A percentile compares a stretch with the other conserved stretches of the same genome.
These are phyloP conservation scores for Melaleuca quinquenervia DNA, from an alignment of 345 rosid species.

Conservation along the genomic window DNA sequence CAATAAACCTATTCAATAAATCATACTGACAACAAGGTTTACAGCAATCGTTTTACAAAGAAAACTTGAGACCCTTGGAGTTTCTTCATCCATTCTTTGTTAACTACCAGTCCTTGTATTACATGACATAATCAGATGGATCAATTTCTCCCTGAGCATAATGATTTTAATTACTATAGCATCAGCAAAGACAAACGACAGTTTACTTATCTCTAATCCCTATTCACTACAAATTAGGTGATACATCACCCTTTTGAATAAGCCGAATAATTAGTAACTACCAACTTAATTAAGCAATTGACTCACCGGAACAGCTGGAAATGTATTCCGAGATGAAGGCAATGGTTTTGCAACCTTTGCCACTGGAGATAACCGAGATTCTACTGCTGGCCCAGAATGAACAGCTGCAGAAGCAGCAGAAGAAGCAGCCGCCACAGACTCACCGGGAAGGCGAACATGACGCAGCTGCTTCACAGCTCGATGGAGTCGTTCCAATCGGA, in stretches of 20 bases:
- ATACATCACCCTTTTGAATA: background rate
- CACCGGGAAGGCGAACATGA: constrained; percentile 52
- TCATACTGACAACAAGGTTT: background rate
- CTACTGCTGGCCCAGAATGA: constrained; percentile 22
- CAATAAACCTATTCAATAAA: background rate
- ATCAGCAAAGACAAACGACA: background rate
- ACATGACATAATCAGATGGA: background rate
- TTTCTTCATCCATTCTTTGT: background rate
- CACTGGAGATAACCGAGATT: constrained; percentile 42
- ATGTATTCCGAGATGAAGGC: constrained; percentile 21
- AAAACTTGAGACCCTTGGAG: background rate
- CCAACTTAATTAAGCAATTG: background rate
- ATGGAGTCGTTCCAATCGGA: constrained; percentile 68
- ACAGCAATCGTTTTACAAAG: background rate
- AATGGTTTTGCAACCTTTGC: constrained; percentile 36
- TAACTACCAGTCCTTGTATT: background rate
- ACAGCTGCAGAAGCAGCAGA: constrained; percentile 16
- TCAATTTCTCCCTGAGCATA: background rate
- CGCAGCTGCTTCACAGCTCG: constrained; percentile 84
- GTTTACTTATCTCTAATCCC: background rate
- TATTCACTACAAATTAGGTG: background rate
- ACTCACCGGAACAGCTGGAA: constrained; percentile 47
- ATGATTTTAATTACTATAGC: background rate
- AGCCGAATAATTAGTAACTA: background rate
- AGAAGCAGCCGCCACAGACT: constrained; percentile 28